These are phyloP conservation scores for Pyrenophora tritici-repentis DNA, from an alignment of 2,329 filamentous ascomycete genomes.

Conservation along the genomic window DNA sequence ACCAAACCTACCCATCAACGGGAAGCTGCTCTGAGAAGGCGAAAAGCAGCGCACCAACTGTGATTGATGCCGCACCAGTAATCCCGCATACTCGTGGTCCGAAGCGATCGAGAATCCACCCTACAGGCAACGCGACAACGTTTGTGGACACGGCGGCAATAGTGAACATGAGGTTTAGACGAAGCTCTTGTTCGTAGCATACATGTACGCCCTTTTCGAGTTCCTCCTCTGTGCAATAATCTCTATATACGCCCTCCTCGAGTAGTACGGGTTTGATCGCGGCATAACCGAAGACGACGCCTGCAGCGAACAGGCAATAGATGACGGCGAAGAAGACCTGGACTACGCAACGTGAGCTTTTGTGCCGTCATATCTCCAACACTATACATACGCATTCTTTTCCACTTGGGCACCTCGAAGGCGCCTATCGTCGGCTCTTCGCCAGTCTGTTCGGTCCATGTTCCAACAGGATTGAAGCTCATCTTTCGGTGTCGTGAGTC, in stretches of 20 bases:
- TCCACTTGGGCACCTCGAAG: conserved; percentile 60
- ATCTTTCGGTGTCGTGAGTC: conserved; percentile 52
- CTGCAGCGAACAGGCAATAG: conserved; percentile 78
- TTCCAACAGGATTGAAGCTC: conserved; percentile 56
- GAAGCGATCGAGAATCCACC: conserved; percentile 80
- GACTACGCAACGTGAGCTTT: conserved; percentile 52
- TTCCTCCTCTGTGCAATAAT: conserved; percentile 45
- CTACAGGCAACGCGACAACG: conserved; percentile 81
- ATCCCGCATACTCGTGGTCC: conserved; percentile 79
- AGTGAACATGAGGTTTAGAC: conserved; percentile 89
- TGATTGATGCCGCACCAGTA: conserved; percentile 70
- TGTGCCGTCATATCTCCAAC: neutral
- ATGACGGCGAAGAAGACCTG: conserved; percentile 72
- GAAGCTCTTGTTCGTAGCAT: conserved; percentile 49
- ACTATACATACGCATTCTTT: conserved; percentile 55
- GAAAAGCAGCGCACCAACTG: conserved; percentile 72
- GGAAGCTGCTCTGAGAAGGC: conserved; percentile 67
- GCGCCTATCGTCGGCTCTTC: conserved; percentile 52
- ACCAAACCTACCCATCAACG: conserved; percentile 64
- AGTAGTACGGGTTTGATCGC: conserved; percentile 50
- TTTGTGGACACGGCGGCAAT: conserved; percentile 87
- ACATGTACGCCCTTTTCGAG: conserved; percentile 39
- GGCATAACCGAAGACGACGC: conserved; percentile 49
- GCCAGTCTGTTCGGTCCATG: conserved; percentile 49
- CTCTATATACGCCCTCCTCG: conserved; percentile 44